phyloP scores from a whole-genome alignment of 345 rosid genomes.

The Lenwebbia sp. region DNA sequence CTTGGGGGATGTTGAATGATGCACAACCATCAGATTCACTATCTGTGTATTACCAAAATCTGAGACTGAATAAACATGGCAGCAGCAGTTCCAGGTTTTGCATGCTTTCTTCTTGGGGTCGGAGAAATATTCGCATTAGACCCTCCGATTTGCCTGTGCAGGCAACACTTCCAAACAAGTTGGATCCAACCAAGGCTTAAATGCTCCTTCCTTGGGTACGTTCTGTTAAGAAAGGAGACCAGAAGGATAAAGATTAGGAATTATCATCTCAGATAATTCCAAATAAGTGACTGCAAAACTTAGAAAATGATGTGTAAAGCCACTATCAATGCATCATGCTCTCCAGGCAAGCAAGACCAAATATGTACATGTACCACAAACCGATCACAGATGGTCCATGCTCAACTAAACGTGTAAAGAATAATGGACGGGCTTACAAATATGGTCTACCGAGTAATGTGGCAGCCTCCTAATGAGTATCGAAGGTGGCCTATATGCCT shows the following conservation, averaged over 20 bases:
- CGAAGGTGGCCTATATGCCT: neutral
- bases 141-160: neutral
- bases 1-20: neutral
- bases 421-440: neutral
- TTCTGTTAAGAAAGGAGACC: slow-evolving; percentile 21
- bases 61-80: neutral
- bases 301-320: neutral
- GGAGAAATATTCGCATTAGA: neutral
- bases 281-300: neutral
- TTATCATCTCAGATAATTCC: neutral
- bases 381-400: neutral
- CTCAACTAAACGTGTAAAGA: neutral
- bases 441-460: neutral
- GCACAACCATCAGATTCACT: neutral
- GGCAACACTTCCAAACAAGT: slow-evolving; percentile 18
- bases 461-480: neutral
- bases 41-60: neutral
- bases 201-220: slow-evolving; percentile 29
- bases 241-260: neutral
- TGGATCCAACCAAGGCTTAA: slow-evolving; percentile 45
- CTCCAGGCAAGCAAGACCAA: neutral
- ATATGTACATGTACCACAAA: neutral
- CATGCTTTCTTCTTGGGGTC: neutral
- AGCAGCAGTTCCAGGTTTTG: neutral
- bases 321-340: neutral